These are phyloP conservation scores for Starmerella riodocensis DNA, from an alignment of 805 yeast species.

Conservation along the genomic window DNA sequence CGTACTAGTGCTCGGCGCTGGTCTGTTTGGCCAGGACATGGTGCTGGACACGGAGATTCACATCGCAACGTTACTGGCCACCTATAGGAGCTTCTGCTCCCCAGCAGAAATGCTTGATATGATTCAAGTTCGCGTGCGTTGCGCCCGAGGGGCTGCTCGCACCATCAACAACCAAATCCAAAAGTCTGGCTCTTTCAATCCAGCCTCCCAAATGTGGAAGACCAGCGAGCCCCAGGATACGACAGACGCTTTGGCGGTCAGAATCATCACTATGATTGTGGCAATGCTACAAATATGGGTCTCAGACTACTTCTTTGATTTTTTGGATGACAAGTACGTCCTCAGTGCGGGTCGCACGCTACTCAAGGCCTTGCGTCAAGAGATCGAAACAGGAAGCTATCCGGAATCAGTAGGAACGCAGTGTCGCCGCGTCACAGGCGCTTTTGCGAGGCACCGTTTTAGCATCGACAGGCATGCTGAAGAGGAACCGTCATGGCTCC, in stretches of 20 bases:
- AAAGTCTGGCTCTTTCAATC: not conserved
- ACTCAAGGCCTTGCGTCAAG: constrained; percentile 3
- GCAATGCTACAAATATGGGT: constrained; percentile 64
- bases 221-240: constrained; percentile 2
- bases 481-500: constrained; percentile 3
- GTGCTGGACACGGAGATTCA: constrained; percentile 52
- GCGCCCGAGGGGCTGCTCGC: constrained; percentile 48
- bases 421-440: not conserved
- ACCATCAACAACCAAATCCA: not conserved
- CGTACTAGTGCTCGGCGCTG: constrained; percentile 58
- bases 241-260: constrained; percentile 38
- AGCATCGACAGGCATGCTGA: not conserved
- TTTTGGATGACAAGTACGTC: constrained; percentile 51
- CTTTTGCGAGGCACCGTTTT: constrained; percentile 9
- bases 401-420: constrained; percentile 4
- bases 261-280: constrained; percentile 68
- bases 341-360: constrained; percentile 29
- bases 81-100: constrained; percentile 53
- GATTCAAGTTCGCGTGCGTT: constrained; percentile 42
- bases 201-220: constrained; percentile 7
- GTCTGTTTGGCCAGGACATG: constrained; percentile 35
- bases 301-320: constrained; percentile 59
- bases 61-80: constrained; percentile 55
- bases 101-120: constrained; percentile 41
- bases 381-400: constrained; percentile 4